phyloP scores from a whole-genome alignment of 1,284 basidiomycete genomes.

The Apiotrichum montevideense region DNA sequence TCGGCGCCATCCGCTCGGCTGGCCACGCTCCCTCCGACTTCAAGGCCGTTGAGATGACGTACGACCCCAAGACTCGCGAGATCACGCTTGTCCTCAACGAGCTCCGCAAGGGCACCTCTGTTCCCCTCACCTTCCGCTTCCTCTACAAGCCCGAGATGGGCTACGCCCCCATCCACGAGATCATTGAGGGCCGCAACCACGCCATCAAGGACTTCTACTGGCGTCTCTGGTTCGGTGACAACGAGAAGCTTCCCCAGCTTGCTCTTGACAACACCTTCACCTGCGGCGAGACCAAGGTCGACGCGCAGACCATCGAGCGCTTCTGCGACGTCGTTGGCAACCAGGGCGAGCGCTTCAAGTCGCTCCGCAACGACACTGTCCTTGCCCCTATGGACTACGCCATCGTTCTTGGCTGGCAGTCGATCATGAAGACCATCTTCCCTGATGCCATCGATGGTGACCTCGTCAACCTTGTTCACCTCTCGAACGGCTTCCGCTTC shows the following conservation, averaged over 20 bases:
- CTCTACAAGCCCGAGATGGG: slow-evolving; percentile 81
- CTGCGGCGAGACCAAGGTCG: slow-evolving; percentile 74
- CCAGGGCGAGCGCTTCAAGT: slow-evolving; percentile 83
- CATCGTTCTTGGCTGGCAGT: slow-evolving; percentile 96
- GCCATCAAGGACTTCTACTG: slow-evolving; percentile 96
- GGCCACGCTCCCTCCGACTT: slow-evolving; percentile 61
- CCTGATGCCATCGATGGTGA: slow-evolving; percentile 86
- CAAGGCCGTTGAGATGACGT: slow-evolving; percentile 76
- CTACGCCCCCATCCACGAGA: slow-evolving; percentile 88
- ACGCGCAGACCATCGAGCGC: slow-evolving; percentile 67
- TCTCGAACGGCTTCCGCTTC: slow-evolving; percentile 92
- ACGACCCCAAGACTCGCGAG: slow-evolving; percentile 50
- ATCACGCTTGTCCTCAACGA: slow-evolving; percentile 80
- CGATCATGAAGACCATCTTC: slow-evolving; percentile 96
- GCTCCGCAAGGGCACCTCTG: slow-evolving; percentile 66
- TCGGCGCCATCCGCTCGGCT: slow-evolving; percentile 69
- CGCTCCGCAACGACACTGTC: slow-evolving; percentile 58
- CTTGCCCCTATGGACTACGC: slow-evolving; percentile 97
- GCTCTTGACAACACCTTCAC: slow-evolving; percentile 69
- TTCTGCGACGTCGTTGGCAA: slow-evolving; percentile 95
- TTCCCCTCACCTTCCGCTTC: slow-evolving; percentile 79
- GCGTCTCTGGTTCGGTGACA: slow-evolving; percentile 90
- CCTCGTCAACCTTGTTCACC: slow-evolving; percentile 88
- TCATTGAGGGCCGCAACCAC: slow-evolving; percentile 74
- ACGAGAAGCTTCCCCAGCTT: slow-evolving; percentile 66